Conservation (phyloP, 2,329 filamentous ascomycete species). For the Apiospora saccharicola region DNA sequence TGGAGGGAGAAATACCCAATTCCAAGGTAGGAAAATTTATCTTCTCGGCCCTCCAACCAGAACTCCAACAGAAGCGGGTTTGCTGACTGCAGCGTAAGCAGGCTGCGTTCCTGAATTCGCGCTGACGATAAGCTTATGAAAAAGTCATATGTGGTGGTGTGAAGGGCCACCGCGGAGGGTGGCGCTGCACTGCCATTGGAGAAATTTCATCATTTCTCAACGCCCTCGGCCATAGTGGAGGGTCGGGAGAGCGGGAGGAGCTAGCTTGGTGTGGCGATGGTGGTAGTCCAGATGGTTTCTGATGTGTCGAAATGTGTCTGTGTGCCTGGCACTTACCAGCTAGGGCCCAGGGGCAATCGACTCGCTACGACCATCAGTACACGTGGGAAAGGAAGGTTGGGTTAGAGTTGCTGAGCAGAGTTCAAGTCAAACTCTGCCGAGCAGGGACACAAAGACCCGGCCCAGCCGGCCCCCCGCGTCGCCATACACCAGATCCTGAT, state of each 20-base stretch:
- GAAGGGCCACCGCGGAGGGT: constrained; percentile 6
- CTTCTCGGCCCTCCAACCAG: background rate
- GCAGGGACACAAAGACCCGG: constrained; percentile 2
- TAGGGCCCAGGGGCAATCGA: background rate
- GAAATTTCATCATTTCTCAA: background rate
- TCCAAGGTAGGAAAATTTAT: constrained; percentile 7
- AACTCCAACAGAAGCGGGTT: background rate
- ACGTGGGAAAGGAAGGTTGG: constrained; percentile 14
- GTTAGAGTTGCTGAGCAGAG: constrained; percentile 2
- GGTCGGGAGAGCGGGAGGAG: constrained; percentile 16
- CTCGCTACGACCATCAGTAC: background rate
- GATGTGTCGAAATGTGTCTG: background rate
- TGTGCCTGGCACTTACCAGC: background rate
- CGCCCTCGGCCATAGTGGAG: constrained; percentile 1
- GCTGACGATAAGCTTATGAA: constrained; percentile 13
- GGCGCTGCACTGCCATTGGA: background rate
- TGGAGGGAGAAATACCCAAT: background rate
- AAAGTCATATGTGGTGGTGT: constrained; percentile 2
- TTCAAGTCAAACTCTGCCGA: background rate
- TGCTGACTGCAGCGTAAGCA: constrained; percentile 3
- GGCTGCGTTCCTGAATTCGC: background rate
- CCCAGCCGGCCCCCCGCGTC: background rate
- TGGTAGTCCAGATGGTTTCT: background rate
- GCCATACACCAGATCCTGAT: constrained; percentile 1
- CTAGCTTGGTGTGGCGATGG: background rate